Evolutionary conservation across 2,329 filamentous ascomycete species (phyloP).

Genomic region (Cladophialophora psammophila): DNA sequence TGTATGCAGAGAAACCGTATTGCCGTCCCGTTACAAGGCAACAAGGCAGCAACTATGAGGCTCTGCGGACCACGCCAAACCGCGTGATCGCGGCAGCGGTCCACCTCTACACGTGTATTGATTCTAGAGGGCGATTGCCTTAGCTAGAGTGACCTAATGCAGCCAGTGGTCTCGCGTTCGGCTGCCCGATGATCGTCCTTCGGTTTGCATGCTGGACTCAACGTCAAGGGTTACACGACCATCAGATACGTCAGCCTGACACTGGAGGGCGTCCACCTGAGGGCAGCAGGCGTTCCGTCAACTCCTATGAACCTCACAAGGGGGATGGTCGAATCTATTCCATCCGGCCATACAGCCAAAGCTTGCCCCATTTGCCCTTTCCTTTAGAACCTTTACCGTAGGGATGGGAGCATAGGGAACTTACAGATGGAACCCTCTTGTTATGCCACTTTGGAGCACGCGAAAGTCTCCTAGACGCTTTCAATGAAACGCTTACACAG

Average conservation of each 20-base stretch:
- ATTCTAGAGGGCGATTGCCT: neutral
- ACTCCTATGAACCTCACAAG: neutral
- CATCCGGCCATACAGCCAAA: neutral
- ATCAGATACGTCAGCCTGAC: neutral
- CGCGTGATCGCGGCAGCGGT: neutral
- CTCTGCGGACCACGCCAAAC: neutral
- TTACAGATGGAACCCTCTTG: neutral
- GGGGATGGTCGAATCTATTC: neutral
- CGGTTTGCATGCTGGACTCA: no score
- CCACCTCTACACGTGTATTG: neutral
- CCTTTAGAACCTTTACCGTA: neutral
- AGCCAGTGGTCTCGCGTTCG: neutral
- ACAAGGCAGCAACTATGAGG: neutral
- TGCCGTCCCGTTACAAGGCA: neutral
- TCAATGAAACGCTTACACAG: neutral
- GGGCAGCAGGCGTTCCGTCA: neutral
- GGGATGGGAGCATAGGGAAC: neutral
- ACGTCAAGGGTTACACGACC: neutral
- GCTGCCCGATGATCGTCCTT: no score
- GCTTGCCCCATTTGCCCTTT: neutral
- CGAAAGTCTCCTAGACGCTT: neutral
- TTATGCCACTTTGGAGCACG: neutral
- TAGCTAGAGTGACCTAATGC: neutral
- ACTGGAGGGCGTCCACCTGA: neutral
- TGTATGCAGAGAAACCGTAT: neutral